These are phyloP conservation scores for Metschnikowia colocasiae DNA, from an alignment of 805 yeast species.

Conservation along the genomic window DNA sequence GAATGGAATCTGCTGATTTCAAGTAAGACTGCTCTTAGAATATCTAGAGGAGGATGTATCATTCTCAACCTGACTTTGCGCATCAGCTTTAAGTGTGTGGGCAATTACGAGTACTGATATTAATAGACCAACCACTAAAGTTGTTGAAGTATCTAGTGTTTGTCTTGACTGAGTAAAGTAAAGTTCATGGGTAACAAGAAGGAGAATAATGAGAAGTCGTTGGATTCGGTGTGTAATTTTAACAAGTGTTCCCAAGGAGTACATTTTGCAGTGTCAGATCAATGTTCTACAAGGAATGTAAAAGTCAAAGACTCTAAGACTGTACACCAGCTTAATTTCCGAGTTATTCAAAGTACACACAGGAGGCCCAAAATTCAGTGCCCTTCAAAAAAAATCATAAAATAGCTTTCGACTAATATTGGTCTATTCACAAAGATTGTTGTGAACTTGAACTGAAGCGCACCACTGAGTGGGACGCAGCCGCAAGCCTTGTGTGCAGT, in stretches of 20 bases:
- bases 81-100: neutral
- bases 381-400: neutral
- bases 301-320: neutral
- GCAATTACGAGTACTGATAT: neutral
- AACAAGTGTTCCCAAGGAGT: neutral
- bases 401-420: no score
- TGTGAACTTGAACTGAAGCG: neutral
- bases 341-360: neutral
- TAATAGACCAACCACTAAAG: neutral
- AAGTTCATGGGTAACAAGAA: neutral
- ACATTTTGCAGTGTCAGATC: neutral
- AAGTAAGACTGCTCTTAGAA: neutral
- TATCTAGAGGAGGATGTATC: neutral
- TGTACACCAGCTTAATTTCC: no score
- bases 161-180: neutral
- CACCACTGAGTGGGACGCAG: conserved; percentile 1
- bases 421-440: neutral
- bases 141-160: neutral
- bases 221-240: neutral
- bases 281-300: neutral
- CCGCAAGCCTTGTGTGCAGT: conserved; percentile 4
- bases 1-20: neutral
- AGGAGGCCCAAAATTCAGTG: neutral
- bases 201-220: neutral
- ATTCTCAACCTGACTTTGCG: neutral